These are phyloP conservation scores for Fomes fomentarius DNA, from an alignment of 1,284 basidiomycete genomes.

Conservation along the genomic window DNA sequence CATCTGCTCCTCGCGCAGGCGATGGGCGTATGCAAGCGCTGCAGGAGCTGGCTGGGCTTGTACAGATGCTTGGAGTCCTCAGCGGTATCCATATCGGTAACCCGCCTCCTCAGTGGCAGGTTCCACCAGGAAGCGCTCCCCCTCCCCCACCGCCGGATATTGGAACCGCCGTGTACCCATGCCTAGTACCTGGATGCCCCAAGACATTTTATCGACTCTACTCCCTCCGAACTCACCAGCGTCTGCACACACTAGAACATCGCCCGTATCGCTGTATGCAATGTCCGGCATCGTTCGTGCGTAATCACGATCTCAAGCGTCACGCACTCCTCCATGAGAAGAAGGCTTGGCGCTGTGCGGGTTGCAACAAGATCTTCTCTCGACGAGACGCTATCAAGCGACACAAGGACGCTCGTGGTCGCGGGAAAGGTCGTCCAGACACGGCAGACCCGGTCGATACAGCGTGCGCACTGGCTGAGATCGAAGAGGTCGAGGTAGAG, in stretches of 20 bases:
- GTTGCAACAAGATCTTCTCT: conserved; percentile 73
- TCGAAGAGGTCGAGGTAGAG: conserved; percentile 62
- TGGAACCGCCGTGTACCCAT: conserved; percentile 76
- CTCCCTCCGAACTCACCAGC: conserved; percentile 68
- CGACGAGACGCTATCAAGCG: conserved; percentile 76
- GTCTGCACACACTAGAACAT: conserved; percentile 56
- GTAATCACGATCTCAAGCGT: conserved; percentile 77
- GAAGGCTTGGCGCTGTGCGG: conserved; percentile 70
- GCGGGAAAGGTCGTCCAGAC: conserved; percentile 33
- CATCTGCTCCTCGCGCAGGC: conserved; percentile 57
- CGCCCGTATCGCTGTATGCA: conserved; percentile 62
- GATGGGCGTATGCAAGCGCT: conserved; percentile 53
- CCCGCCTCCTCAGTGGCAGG: conserved; percentile 33
- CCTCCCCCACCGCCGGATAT: conserved; percentile 49
- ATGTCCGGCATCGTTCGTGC: conserved; percentile 73
- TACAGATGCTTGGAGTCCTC: conserved; percentile 77
- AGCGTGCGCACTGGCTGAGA: conserved; percentile 55
- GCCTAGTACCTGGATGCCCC: conserved; percentile 58
- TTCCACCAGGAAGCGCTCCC: conserved; percentile 31
- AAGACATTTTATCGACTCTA: conserved; percentile 71
- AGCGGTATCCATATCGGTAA: conserved; percentile 70
- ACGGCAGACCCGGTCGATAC: conserved; percentile 43
- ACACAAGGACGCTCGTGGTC: conserved; percentile 62
- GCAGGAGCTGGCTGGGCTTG: conserved; percentile 74
- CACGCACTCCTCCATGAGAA: conserved; percentile 69